These are phyloP conservation scores for Rhytidhysteron rufulum DNA, from an alignment of 2,329 filamentous ascomycete genomes.

Conservation along the genomic window DNA sequence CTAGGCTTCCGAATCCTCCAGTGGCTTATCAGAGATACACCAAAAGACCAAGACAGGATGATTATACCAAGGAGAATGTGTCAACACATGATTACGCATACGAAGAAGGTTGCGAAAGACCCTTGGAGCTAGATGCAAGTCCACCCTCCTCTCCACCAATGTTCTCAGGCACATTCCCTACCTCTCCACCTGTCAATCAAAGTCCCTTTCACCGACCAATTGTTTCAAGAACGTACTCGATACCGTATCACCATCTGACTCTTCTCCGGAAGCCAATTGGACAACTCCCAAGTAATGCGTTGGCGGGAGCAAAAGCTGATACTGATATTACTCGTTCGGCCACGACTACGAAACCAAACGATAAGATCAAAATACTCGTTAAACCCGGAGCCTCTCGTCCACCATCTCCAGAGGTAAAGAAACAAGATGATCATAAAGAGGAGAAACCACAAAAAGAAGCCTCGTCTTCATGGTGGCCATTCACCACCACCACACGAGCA, in stretches of 20 bases:
- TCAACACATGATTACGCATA: slow-evolving; percentile 25
- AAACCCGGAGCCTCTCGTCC: background rate
- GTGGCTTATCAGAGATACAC: slow-evolving; percentile 24
- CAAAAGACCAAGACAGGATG: slow-evolving; percentile 22
- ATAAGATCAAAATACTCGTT: background rate
- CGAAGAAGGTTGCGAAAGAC: background rate
- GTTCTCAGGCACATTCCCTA: slow-evolving; percentile 20
- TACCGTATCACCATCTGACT: too few relatives aligned
- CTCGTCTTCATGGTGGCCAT: too few relatives aligned
- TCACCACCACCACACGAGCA: background rate
- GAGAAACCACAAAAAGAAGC: background rate
- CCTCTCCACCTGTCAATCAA: slow-evolving; percentile 19
- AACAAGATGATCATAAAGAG: background rate
- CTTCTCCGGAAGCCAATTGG: slow-evolving; percentile 14
- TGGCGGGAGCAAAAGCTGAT: background rate
- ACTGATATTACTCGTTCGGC: background rate
- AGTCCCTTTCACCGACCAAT: background rate
- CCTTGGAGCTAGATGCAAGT: slow-evolving; percentile 5
- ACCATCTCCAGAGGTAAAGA: background rate
- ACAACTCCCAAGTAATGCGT: background rate
- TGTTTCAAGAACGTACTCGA: background rate
- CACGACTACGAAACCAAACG: background rate
- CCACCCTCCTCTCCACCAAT: slow-evolving; percentile 9
- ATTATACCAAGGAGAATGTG: slow-evolving; percentile 19
- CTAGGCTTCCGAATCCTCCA: slow-evolving; percentile 12